Base-by-base conservation (phyloP, 1,139 yeast species). In the Pichia sp. region DNA sequence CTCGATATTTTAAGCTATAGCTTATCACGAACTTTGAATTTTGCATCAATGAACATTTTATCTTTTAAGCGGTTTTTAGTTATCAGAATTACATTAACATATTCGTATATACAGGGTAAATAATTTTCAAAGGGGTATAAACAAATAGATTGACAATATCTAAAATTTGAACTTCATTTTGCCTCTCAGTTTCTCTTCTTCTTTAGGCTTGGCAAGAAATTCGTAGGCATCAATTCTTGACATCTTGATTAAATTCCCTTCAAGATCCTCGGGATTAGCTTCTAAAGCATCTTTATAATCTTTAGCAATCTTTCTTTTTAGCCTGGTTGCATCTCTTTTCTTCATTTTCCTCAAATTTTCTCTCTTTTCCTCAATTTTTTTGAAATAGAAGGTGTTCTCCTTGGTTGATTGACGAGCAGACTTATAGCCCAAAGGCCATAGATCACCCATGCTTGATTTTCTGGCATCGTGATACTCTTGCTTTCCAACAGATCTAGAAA, bases 381-480 rank as follows among this genome's bases (percentile, higher is more conserved):
- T 58, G 35, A 55, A 43, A 33, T 58, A 59, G 33, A 54, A 57
- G 1, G 43, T 42, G 28, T 53, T 56, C 40, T 59, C 61, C 36
- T 58, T 58, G 11, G 47, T 51, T 4, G 63, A 56, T 35, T 67
- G 69, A 4, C 67, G 59, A 11, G 71, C 77, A 8, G 80, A 71
- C 63, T 89, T 89, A 35, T 81, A 83, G 22, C 77, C 91, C 41
- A 85, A 66, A 0, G 83, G 81, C 97, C 97, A 91, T 42, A 82
- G 63, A 58, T 91, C 99, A n/a, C 96, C 96, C 55, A 78, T 74
- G 30, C 63, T 65, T 0, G 85, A 76, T 59, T 91, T 89, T 45
- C 97, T 71, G 0, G 96, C 96, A 64, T 91, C 97, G 52, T 85
- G 94, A 54, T 86, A 91, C 2, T 69, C 77, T 50, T 79, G 83